Evolutionary conservation across 169 alveolate genomes (phyloP).

Genomic region (Theileria sp.): DNA sequence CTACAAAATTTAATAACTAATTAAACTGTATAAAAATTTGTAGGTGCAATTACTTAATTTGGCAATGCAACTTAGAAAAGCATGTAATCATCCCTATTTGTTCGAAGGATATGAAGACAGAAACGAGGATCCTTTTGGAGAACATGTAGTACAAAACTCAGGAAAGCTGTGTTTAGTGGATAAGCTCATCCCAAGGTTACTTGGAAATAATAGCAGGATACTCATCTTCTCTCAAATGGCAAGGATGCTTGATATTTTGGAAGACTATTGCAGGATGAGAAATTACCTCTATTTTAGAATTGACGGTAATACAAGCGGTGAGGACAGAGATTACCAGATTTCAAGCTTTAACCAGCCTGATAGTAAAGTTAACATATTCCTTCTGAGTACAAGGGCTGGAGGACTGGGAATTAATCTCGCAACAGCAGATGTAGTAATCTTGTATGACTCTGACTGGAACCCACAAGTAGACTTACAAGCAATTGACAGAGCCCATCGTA

Average conservation of each 20-base stretch:
- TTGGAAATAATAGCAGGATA: conserved; percentile 81
- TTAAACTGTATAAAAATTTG: neutral
- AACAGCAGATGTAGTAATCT: conserved; percentile 95
- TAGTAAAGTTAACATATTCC: conserved; percentile 87
- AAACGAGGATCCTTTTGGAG: conserved; percentile 84
- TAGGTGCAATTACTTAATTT: conserved; percentile 93
- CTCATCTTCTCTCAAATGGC: conserved; percentile 92
- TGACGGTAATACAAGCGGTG: conserved; percentile 96
- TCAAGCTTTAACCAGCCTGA: conserved; percentile 86
- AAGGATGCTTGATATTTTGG: conserved; percentile 90
- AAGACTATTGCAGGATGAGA: conserved; percentile 91
- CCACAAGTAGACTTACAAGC: conserved; percentile 97
- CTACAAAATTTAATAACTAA: too few species aligned
- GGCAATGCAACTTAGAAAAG: conserved; percentile 97
- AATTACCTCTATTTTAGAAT: conserved; percentile 91
- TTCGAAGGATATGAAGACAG: conserved; percentile 90
- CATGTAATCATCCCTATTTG: conserved; percentile 96
- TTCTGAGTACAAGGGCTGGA: conserved; percentile 95
- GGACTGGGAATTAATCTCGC: conserved; percentile 96
- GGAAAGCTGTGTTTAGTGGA: conserved; percentile 91
- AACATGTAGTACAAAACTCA: conserved; percentile 86
- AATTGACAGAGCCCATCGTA: conserved; percentile 96
- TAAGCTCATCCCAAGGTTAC: conserved; percentile 75
- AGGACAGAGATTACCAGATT: conserved; percentile 91
- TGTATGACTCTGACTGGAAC: conserved; percentile 98